Evolutionary conservation across 2,329 filamentous ascomycete species (phyloP).

Genomic region (Aspergillus nomiae): DNA sequence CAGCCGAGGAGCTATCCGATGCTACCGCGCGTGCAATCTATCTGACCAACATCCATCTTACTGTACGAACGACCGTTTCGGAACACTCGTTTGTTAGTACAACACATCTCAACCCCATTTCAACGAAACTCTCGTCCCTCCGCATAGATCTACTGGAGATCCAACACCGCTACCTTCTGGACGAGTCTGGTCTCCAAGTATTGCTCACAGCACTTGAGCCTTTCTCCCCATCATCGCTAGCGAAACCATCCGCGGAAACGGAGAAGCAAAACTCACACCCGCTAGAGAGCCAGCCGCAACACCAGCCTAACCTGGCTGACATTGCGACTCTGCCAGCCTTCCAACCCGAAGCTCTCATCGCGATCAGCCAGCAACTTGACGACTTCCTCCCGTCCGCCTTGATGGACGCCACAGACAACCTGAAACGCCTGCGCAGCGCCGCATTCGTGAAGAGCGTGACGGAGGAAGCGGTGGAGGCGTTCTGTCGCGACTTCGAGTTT

Average conservation of each 20-base stretch:
- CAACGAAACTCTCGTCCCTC: constrained; percentile 50
- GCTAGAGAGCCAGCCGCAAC: constrained; percentile 26
- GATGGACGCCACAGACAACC: constrained; percentile 84
- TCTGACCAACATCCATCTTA: constrained; percentile 50
- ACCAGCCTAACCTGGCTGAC: constrained; percentile 54
- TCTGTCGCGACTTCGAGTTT: constrained; percentile 81
- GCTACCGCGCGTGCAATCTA: constrained; percentile 51
- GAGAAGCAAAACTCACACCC: constrained; percentile 14
- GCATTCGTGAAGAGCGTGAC: constrained; percentile 73
- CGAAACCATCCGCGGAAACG: constrained; percentile 5
- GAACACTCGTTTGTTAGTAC: constrained; percentile 63
- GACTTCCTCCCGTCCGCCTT: constrained; percentile 89
- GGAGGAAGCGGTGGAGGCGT: constrained; percentile 77
- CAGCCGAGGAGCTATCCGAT: constrained; percentile 44
- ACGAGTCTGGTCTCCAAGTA: constrained; percentile 70
- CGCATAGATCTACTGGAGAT: constrained; percentile 61
- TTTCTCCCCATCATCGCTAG: constrained; percentile 30
- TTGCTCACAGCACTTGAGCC: constrained; percentile 62
- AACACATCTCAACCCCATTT: constrained; percentile 60
- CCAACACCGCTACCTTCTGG: constrained; percentile 73
- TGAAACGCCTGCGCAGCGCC: constrained; percentile 73
- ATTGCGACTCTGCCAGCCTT: constrained; percentile 60
- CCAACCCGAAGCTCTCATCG: constrained; percentile 61
- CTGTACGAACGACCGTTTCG: constrained; percentile 40
- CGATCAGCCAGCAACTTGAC: constrained; percentile 76